These are phyloP conservation scores for Saccharomycodes ludwigii DNA, from an alignment of 805 yeast species.

Conservation along the genomic window DNA sequence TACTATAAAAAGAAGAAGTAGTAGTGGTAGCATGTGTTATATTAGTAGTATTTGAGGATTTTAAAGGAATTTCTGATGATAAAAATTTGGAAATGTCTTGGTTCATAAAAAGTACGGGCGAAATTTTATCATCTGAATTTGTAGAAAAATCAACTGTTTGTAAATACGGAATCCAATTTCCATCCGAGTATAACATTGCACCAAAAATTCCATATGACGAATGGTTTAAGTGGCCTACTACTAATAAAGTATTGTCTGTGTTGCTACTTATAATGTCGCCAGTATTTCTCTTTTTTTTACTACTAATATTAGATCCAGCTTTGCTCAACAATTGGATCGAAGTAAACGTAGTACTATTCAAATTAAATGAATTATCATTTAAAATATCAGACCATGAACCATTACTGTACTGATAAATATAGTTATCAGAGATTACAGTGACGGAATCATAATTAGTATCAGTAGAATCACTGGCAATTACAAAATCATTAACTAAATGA, in stretches of 20 bases:
- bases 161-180: slow-evolving; percentile 52
- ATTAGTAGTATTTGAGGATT: slow-evolving; percentile 8
- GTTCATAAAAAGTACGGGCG: slow-evolving; percentile 25
- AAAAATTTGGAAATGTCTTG: slow-evolving; percentile 25
- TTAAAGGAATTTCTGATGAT: slow-evolving; percentile 16
- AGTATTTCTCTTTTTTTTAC: slow-evolving; percentile 28
- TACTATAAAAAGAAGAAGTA: slow-evolving; percentile 10
- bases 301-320: slow-evolving; percentile 19
- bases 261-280: no score
- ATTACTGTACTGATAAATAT: slow-evolving; percentile 1
- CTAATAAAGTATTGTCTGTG: slow-evolving; percentile 38
- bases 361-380: no score
- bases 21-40: slow-evolving; percentile 5
- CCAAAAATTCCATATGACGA: slow-evolving; percentile 42
- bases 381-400: no score
- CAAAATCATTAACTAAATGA: slow-evolving; percentile 26
- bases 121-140: slow-evolving; percentile 15
- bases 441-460: no score
- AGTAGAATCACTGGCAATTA: slow-evolving; percentile 35
- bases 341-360: no score
- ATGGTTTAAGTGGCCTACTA: slow-evolving; percentile 45
- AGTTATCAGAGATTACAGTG: slow-evolving; percentile 10
- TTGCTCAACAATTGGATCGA: no score
- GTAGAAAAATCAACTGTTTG: slow-evolving; percentile 30
- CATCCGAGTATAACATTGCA: slow-evolving; percentile 55